A percentile compares a stretch with the other conserved stretches of the same genome.
These are phyloP conservation scores for Purpureocillium takamizusanense DNA, from an alignment of 2,329 filamentous ascomycete genomes.

Conservation along the genomic window DNA sequence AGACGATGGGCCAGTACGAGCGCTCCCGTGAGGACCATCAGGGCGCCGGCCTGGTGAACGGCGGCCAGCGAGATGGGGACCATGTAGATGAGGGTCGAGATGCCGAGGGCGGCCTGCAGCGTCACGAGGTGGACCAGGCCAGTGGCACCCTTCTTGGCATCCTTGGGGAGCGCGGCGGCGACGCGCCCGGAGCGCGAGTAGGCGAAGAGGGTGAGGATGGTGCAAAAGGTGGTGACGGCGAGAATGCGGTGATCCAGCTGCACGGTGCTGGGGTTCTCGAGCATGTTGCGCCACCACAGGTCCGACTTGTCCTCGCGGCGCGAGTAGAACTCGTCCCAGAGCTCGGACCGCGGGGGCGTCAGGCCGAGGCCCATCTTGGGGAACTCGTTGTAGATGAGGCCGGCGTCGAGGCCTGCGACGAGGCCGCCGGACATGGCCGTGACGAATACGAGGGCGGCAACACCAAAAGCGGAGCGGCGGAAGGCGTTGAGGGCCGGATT, in stretches of 20 bases:
- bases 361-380: slow-evolving; percentile 86
- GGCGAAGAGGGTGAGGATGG: slow-evolving; percentile 70
- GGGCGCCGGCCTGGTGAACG: slow-evolving; percentile 82
- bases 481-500: slow-evolving; percentile 63
- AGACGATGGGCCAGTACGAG: slow-evolving; percentile 71
- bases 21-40: slow-evolving; percentile 76
- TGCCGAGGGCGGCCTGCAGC: slow-evolving; percentile 77
- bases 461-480: slow-evolving; percentile 59
- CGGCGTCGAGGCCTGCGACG: slow-evolving; percentile 90
- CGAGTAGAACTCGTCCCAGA: slow-evolving; percentile 80
- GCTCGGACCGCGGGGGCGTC: slow-evolving; percentile 70
- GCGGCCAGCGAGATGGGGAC: slow-evolving; percentile 84
- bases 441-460: slow-evolving; percentile 70
- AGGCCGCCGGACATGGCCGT: slow-evolving; percentile 92
- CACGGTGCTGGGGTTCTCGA: slow-evolving; percentile 92
- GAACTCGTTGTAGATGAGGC: slow-evolving; percentile 98
- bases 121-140: slow-evolving; percentile 77
- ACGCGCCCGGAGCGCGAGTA: slow-evolving; percentile 63
- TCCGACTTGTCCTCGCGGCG: slow-evolving; percentile 71
- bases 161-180: slow-evolving; percentile 47
- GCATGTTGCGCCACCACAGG: slow-evolving; percentile 92
- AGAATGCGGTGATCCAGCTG: slow-evolving; percentile 93
- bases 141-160: slow-evolving; percentile 59
- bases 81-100: slow-evolving; percentile 86
- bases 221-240: slow-evolving; percentile 78